Base-by-base conservation (phyloP, 2,329 filamentous ascomycete species). In the Cytospora piceae region DNA sequence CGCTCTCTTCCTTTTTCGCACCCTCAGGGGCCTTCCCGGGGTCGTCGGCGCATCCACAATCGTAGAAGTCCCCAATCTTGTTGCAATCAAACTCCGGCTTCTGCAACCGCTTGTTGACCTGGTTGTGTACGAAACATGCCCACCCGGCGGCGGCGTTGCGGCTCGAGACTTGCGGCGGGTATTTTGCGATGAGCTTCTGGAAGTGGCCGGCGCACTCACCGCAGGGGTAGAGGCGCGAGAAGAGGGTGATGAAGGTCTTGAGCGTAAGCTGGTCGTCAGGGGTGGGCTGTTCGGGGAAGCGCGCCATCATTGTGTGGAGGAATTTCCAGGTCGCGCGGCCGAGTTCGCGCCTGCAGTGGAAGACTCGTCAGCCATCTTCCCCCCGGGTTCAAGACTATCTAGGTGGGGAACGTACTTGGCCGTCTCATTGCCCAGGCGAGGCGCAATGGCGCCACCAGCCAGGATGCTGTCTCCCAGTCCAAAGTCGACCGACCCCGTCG, bases 381-480 rank as follows among this genome's bases (percentile, higher is more conserved):
- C 42, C 32, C 32, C 37, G 31, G 22, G 15, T 54, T 65, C 69
- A 66, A 71, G 64, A 61, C 58, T 52, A 46, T 22, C 56, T 52
- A 34, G 29, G 11, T 4, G 7, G 9, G 5, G 4, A 27, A 54
- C 61, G 49, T 80, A 90, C 88, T 94, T 95, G 62, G 87, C 81
- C 8, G 92, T 95, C 67, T 90, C 91, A 77, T 95, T 95, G 73
- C 91, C 92, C 61, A 95, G 81, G 78, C 92, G 93, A 1, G 91
- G 89, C 59, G 91, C 91, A 72, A 93, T 94, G 4, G 88, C 89
- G 63, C 87, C 87, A 64, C 90, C 91, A 22, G 83, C 82, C 27
- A 93, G 80, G 22, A 90, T 77, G 53, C 77, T 77, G 31, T 79
- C 76, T 1, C 85, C 77, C 34, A 86, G 71, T 61, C 81, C 81